These are phyloP conservation scores for Rhododendron ovatum DNA, from an alignment of 148 eudicot genomes.

Conservation along the genomic window DNA sequence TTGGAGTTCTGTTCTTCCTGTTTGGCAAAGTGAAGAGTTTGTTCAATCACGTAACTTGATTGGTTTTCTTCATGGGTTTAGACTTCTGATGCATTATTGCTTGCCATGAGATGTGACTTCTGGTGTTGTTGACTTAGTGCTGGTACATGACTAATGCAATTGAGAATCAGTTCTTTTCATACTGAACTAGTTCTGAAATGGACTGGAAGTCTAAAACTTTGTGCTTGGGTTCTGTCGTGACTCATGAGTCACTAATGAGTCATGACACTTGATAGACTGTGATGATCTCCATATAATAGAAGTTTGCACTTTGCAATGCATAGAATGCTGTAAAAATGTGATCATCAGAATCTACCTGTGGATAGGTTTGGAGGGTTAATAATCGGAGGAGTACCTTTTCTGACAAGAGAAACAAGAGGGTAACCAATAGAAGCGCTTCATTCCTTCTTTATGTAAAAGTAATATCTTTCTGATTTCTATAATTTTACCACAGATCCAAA, in stretches of 20 bases:
- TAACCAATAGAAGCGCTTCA: not conserved
- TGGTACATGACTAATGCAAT: not conserved
- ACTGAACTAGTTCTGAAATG: not conserved
- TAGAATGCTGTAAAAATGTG: not conserved
- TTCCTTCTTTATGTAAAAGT: not conserved
- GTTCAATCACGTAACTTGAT: not conserved
- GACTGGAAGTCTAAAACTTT: not conserved
- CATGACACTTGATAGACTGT: not conserved
- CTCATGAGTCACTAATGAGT: not conserved
- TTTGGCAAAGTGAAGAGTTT: slow-evolving; percentile 2
- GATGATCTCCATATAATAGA: not conserved
- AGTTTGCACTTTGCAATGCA: not conserved
- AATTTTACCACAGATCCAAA: not conserved
- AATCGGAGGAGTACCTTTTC: not conserved
- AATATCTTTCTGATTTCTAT: not conserved
- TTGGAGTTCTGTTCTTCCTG: slow-evolving; percentile 12
- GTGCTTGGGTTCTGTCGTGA: not conserved
- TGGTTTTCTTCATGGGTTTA: not conserved
- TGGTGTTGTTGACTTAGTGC: not conserved
- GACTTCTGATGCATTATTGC: not conserved
- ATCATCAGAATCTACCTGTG: not conserved
- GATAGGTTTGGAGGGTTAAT: not conserved
- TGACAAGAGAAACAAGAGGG: not conserved
- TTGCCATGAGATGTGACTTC: not conserved
- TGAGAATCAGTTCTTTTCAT: not conserved